phyloP scores from a whole-genome alignment of 768 basidiomycete genomes.

The Tricholoma matsutake region DNA sequence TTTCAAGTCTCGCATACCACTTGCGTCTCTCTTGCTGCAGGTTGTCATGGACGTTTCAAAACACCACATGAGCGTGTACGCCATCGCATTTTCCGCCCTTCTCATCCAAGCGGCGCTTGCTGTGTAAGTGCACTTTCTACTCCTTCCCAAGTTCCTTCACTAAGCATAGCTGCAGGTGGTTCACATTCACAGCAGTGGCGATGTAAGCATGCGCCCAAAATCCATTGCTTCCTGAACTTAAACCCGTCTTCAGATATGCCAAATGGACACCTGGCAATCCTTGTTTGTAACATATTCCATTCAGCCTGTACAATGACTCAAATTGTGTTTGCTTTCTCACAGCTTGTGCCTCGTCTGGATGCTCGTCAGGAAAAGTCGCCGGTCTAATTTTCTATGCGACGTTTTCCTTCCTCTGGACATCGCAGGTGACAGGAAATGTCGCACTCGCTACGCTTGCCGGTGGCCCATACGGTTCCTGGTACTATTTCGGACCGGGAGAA shows the following conservation, averaged over 20 bases:
- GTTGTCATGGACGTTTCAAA: constrained; percentile 79
- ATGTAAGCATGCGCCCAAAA: constrained; percentile 41
- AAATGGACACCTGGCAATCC: constrained; percentile 80
- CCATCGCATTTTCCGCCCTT: constrained; percentile 72
- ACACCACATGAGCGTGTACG: constrained; percentile 64
- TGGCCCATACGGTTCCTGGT: constrained; percentile 76
- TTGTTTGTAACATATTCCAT: constrained; percentile 36
- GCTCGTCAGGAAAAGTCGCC: constrained; percentile 72
- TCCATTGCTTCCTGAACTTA: neutral
- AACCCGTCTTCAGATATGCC: constrained; percentile 39
- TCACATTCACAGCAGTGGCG: constrained; percentile 71
- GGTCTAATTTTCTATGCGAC: constrained; percentile 76
- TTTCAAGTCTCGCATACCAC: constrained; percentile 68
- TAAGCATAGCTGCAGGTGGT: constrained; percentile 50
- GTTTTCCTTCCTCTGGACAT: constrained; percentile 86
- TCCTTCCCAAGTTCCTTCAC: neutral
- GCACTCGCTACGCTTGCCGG: constrained; percentile 78
- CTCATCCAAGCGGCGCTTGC: constrained; percentile 67
- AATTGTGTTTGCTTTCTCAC: neutral
- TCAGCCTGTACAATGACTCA: neutral
- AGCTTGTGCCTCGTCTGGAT: constrained; percentile 50
- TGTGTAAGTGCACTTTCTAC: constrained; percentile 44
- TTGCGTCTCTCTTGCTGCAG: constrained; percentile 76
- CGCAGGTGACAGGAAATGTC: constrained; percentile 78
- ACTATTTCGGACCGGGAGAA: constrained; percentile 79